Conservation (phyloP, 176 grass and related monocot species). For the Pontederia paniculata region DNA sequence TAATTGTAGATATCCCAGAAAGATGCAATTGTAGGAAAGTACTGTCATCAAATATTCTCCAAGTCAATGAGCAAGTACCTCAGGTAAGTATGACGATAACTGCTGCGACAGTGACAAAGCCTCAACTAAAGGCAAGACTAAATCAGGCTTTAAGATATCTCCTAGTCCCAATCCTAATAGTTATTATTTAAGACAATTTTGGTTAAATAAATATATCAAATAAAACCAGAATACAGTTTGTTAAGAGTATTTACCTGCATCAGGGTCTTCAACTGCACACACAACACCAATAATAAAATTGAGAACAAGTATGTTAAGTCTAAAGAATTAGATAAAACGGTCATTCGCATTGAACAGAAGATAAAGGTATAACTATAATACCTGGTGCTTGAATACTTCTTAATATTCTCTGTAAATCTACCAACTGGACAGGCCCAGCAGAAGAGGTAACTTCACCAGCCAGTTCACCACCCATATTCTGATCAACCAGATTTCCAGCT, state of each 20-base stretch:
- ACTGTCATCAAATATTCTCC: too few relatives aligned
- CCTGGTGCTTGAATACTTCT: conserved; percentile 87
- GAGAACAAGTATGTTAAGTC: background rate
- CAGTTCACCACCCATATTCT: conserved; percentile 77
- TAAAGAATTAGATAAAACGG: background rate
- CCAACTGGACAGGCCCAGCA: conserved; percentile 64
- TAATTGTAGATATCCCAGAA: conserved; percentile 4
- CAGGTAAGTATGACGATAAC: conserved; percentile 35
- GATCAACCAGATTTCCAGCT: conserved; percentile 97
- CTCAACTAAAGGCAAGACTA: conserved; percentile 64
- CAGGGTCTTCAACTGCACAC: conserved; percentile 56
- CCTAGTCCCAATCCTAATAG: conserved; percentile 63
- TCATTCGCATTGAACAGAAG: background rate
- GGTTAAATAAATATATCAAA: conserved; percentile 5
- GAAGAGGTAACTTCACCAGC: conserved; percentile 89
- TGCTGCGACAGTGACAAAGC: conserved; percentile 60
- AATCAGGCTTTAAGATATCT: conserved; percentile 88
- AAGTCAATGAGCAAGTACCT: conserved; percentile 26
- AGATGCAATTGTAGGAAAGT: background rate
- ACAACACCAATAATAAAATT: conserved; percentile 12
- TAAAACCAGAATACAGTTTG: conserved; percentile 10
- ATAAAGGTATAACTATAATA: conserved; percentile 23
- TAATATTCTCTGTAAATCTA: conserved; percentile 91
- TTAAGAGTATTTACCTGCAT: conserved; percentile 62
- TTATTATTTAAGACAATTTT: conserved; percentile 13